phyloP scores from a whole-genome alignment of 192 early-diverging fungal genomes.

The Entophlyctis luteolus region DNA sequence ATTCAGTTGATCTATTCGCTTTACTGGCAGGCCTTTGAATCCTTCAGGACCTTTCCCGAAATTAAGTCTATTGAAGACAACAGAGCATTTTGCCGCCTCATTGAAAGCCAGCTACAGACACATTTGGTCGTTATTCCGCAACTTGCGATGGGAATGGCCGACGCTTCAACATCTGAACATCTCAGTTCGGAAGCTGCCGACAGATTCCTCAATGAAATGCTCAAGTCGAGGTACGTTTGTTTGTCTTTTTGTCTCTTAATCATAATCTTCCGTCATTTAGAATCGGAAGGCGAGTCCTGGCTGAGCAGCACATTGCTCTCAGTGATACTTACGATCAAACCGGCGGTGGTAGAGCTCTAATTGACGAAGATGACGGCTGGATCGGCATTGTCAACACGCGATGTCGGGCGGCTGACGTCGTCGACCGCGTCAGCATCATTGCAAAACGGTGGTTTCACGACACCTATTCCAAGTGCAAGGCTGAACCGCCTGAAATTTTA shows the following conservation, averaged over 20 bases:
- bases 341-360: slow-evolving; percentile 23
- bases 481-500: slow-evolving; percentile 66
- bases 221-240: slow-evolving; percentile 49
- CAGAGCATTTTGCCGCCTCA: slow-evolving; percentile 68
- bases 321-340: slow-evolving; percentile 42
- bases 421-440: slow-evolving; percentile 35
- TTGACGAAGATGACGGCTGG: slow-evolving; percentile 47
- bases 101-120: slow-evolving; percentile 69
- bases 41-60: slow-evolving; percentile 62
- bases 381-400: slow-evolving; percentile 72
- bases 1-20: slow-evolving; percentile 76
- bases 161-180: slow-evolving; percentile 62
- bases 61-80: slow-evolving; percentile 83
- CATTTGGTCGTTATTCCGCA: slow-evolving; percentile 85
- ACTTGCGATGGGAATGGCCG: slow-evolving; percentile 80
- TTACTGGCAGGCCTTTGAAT: slow-evolving; percentile 93
- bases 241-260: not conserved
- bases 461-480: slow-evolving; percentile 35
- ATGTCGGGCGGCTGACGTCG: slow-evolving; percentile 56
- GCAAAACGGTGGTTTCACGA: slow-evolving; percentile 45
- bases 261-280: slow-evolving; percentile 38
- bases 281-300: slow-evolving; percentile 84
- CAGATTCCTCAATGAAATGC: slow-evolving; percentile 85
- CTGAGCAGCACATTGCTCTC: slow-evolving; percentile 88
- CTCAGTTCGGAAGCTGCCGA: slow-evolving; percentile 65